These are phyloP conservation scores for Daldinia loculata DNA, from an alignment of 495 filamentous ascomycete genomes.

Conservation along the genomic window DNA sequence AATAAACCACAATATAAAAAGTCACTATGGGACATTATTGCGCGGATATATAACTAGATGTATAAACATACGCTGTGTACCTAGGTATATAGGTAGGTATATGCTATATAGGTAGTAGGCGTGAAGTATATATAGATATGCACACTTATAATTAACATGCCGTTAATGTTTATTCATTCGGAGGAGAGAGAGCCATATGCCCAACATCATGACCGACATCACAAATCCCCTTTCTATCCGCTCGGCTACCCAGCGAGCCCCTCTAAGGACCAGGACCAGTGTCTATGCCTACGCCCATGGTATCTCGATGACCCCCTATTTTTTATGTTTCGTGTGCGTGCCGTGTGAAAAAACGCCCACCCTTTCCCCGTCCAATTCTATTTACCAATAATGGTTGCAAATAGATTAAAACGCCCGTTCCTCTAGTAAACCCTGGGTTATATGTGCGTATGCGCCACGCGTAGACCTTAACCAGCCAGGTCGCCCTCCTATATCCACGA, in stretches of 20 bases:
- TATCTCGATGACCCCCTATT: neutral
- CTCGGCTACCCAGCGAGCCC: neutral
- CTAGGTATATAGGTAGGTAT: neutral
- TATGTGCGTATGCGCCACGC: slow-evolving; percentile 8
- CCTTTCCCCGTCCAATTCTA: neutral
- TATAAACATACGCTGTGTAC: neutral
- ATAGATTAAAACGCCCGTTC: slow-evolving; percentile 18
- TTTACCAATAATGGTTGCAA: slow-evolving; percentile 8
- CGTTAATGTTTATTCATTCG: too few species aligned
- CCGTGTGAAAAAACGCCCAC: neutral
- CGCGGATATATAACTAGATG: neutral
- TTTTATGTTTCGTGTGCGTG: neutral
- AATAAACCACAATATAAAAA: neutral
- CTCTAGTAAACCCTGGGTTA: slow-evolving; percentile 20
- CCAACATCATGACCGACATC: neutral
- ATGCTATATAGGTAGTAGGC: neutral
- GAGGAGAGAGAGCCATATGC: slow-evolving; percentile 3
- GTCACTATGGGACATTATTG: neutral
- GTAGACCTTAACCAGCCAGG: slow-evolving; percentile 28
- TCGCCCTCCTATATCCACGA: slow-evolving; percentile 16
- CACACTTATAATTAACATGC: neutral
- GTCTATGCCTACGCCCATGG: slow-evolving; percentile 3
- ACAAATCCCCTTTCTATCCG: neutral
- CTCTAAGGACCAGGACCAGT: neutral
- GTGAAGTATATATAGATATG: neutral